These are phyloP conservation scores for Termitomyces sp. DNA, from an alignment of 768 basidiomycete species.

Conservation along the genomic window DNA sequence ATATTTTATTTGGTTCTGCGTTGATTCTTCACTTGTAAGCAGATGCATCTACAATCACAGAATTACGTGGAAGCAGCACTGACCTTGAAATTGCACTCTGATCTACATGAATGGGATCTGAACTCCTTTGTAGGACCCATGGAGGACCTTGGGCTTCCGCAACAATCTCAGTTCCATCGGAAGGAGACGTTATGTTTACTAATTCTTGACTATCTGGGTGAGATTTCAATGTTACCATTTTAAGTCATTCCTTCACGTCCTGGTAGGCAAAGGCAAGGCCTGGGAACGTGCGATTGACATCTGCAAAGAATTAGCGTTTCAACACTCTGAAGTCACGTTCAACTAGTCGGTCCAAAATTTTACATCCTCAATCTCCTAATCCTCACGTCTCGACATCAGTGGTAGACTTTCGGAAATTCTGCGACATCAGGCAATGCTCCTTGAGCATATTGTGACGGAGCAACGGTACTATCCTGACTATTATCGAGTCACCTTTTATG, in stretches of 20 bases:
- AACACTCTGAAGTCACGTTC: constrained; percentile 87
- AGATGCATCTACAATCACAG: constrained; percentile 87
- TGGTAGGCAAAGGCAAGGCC: constrained; percentile 88
- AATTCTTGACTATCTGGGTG: constrained; percentile 91
- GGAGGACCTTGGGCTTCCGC: constrained; percentile 85
- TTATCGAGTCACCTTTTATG: constrained; percentile 91
- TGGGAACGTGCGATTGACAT: constrained; percentile 94
- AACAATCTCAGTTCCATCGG: constrained; percentile 90
- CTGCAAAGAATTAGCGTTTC: constrained; percentile 84
- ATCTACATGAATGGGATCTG: constrained; percentile 88
- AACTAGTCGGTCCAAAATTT: constrained; percentile 61
- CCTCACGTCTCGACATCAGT: constrained; percentile 29
- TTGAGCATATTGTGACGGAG: constrained; percentile 81
- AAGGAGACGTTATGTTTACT: constrained; percentile 90
- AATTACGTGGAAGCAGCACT: constrained; percentile 92
- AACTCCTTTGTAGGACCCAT: constrained; percentile 78
- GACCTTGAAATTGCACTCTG: constrained; percentile 90
- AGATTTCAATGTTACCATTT: constrained; percentile 1
- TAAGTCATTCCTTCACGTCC: not conserved
- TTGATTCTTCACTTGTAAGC: constrained; percentile 15
- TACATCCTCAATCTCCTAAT: not conserved
- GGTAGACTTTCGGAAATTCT: constrained; percentile 81
- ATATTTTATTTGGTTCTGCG: constrained; percentile 4
- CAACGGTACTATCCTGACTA: constrained; percentile 89
- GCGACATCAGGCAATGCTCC: constrained; percentile 78